These are phyloP conservation scores for Euphorbia pulcherrima DNA, from an alignment of 345 rosid genomes.

Conservation along the genomic window DNA sequence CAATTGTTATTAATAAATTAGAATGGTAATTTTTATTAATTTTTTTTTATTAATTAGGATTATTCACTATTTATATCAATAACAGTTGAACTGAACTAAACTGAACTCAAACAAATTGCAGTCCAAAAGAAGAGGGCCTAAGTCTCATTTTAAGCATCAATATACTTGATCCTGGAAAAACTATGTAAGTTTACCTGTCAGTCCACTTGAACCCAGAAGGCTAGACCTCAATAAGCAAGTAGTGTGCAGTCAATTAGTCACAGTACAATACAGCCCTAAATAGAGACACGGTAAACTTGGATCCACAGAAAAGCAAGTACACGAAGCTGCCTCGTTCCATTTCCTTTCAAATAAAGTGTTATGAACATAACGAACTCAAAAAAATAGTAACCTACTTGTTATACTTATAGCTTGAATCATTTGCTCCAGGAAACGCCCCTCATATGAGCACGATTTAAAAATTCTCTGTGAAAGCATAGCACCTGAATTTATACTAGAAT, in stretches of 20 bases:
- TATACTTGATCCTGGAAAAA: too few relatives aligned
- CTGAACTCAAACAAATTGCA: too few relatives aligned
- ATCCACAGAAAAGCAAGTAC: neutral
- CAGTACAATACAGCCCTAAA: neutral
- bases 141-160: too few relatives aligned
- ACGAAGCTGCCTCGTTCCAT: neutral
- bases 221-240: neutral
- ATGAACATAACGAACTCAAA: neutral
- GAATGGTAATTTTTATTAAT: too few relatives aligned
- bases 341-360: neutral
- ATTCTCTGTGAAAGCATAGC: neutral
- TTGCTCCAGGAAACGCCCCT: neutral
- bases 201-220: too few relatives aligned
- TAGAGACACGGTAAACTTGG: neutral
- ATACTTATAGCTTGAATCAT: neutral
- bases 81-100: too few relatives aligned
- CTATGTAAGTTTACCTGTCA: too few relatives aligned
- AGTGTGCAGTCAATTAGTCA: neutral
- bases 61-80: too few relatives aligned
- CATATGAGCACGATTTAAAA: neutral
- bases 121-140: neutral
- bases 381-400: neutral
- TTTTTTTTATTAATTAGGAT: too few relatives aligned
- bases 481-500: too few relatives aligned
- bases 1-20: too few relatives aligned